Percentiles rank a stretch among this genome's conserved stretches.
Conservation (phyloP, 2,329 filamentous ascomycete species). For the Knufia fluminis region DNA sequence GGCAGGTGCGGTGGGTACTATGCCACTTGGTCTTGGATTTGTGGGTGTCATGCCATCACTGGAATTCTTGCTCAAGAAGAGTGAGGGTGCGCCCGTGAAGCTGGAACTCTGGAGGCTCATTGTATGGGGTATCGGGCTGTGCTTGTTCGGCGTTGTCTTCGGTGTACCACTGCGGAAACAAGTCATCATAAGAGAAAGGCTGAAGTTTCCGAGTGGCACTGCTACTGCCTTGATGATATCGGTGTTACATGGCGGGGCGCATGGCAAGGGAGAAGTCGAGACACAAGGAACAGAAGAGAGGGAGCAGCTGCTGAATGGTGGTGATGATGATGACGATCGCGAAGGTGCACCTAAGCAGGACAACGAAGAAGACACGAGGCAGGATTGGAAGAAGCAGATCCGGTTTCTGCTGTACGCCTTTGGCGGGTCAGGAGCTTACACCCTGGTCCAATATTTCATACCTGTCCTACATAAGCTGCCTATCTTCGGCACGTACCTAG, state of each 20-base stretch:
- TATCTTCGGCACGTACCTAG: slow-evolving; percentile 66
- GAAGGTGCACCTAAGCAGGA: slow-evolving; percentile 28
- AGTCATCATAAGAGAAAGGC: slow-evolving; percentile 83
- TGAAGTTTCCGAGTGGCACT: slow-evolving; percentile 92
- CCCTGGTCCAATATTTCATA: slow-evolving; percentile 80
- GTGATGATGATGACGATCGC: slow-evolving; percentile 23
- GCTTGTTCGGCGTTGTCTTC: slow-evolving; percentile 95
- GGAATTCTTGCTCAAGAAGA: slow-evolving; percentile 68
- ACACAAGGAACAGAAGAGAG: slow-evolving; percentile 25
- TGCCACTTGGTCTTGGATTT: slow-evolving; percentile 92
- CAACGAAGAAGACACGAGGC: slow-evolving; percentile 29
- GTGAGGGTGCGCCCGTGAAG: slow-evolving; percentile 68
- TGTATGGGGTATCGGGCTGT: slow-evolving; percentile 84
- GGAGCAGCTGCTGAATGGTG: slow-evolving; percentile 24
- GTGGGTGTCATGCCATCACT: slow-evolving; percentile 90
- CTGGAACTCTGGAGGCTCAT: slow-evolving; percentile 69
- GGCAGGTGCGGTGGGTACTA: slow-evolving; percentile 88
- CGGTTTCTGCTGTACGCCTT: slow-evolving; percentile 52
- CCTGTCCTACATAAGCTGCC: slow-evolving; percentile 79
- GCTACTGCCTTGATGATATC: slow-evolving; percentile 90
- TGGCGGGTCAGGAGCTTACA: slow-evolving; percentile 51
- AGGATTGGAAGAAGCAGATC: slow-evolving; percentile 55
- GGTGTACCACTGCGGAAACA: slow-evolving; percentile 83
- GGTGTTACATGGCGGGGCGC: slow-evolving; percentile 63
- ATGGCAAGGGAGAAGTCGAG: slow-evolving; percentile 31